Conservation (phyloP, 2,329 filamentous ascomycete species). For the Fusarium clavum region DNA sequence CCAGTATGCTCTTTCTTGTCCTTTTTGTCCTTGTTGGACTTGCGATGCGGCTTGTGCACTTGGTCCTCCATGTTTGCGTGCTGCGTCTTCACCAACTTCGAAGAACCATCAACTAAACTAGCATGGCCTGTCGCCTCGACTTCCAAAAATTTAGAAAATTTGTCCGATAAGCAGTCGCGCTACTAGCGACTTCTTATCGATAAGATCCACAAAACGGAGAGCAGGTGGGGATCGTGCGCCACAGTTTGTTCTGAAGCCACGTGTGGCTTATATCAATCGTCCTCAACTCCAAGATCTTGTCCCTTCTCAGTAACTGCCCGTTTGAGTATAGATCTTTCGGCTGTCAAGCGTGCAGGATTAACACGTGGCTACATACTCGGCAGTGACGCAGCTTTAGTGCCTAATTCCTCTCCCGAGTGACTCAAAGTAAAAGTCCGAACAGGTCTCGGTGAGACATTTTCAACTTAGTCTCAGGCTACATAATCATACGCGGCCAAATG, state of each 20-base stretch:
- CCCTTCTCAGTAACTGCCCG: slow-evolving; percentile 23
- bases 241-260: neutral
- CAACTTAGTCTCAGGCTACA: neutral
- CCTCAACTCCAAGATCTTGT: neutral
- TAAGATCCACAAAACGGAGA: slow-evolving; percentile 2
- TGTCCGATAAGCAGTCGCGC: slow-evolving; percentile 31
- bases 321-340: slow-evolving; percentile 35
- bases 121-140: slow-evolving; percentile 26
- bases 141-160: slow-evolving; percentile 48
- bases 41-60: slow-evolving; percentile 84
- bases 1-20: slow-evolving; percentile 59
- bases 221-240: neutral
- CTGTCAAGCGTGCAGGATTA: slow-evolving; percentile 11
- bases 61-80: slow-evolving; percentile 79
- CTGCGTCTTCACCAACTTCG: slow-evolving; percentile 41
- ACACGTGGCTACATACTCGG: slow-evolving; percentile 2
- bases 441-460: neutral
- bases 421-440: neutral
- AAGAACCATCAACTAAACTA: slow-evolving; percentile 37
- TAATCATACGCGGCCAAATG: slow-evolving; percentile 7
- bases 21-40: slow-evolving; percentile 93
- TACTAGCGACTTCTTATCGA: slow-evolving; percentile 35
- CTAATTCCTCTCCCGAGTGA: neutral
- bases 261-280: slow-evolving; percentile 9
- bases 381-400: slow-evolving; percentile 19